Conservation (phyloP, 2,329 filamentous ascomycete genomes). For the Botrytis cinerea region DNA sequence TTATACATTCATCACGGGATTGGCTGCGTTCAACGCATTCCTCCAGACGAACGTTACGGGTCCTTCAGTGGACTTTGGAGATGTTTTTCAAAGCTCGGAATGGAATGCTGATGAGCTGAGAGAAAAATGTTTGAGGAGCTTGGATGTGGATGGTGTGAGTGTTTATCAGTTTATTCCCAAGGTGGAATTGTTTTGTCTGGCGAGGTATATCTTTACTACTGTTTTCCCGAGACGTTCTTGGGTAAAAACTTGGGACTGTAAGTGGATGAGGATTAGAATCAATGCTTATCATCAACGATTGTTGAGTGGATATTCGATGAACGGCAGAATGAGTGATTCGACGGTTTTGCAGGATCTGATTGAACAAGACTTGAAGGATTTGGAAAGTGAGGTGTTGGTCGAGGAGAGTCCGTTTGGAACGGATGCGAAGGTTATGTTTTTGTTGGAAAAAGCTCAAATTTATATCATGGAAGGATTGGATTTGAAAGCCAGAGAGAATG, state of each 20-base stretch:
- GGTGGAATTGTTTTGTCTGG: constrained; percentile 80
- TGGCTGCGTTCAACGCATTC: constrained; percentile 75
- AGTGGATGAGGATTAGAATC: constrained; percentile 62
- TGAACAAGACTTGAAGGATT: constrained; percentile 56
- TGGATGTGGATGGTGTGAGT: constrained; percentile 82
- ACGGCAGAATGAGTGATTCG: constrained; percentile 51
- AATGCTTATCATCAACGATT: constrained; percentile 73
- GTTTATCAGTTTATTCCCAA: constrained; percentile 83
- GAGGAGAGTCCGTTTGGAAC: constrained; percentile 44
- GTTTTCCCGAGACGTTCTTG: constrained; percentile 39
- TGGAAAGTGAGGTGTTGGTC: constrained; percentile 49
- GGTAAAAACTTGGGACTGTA: constrained; percentile 36
- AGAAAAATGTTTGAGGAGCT: constrained; percentile 63
- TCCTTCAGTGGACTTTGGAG: constrained; percentile 65
- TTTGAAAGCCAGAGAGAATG: constrained; percentile 68
- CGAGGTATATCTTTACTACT: constrained; percentile 52
- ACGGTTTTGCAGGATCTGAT: constrained; percentile 61
- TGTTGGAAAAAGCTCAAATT: constrained; percentile 80
- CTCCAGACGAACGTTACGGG: constrained; percentile 87
- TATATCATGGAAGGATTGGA: constrained; percentile 84
- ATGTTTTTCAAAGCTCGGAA: constrained; percentile 43
- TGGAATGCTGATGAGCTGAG: constrained; percentile 38
- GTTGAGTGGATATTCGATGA: constrained; percentile 44
- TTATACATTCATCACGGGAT: constrained; percentile 50
- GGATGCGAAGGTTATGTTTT: constrained; percentile 65